These are phyloP conservation scores for Trichoderma lentiforme DNA, from an alignment of 2,329 filamentous ascomycete species.

Conservation along the genomic window DNA sequence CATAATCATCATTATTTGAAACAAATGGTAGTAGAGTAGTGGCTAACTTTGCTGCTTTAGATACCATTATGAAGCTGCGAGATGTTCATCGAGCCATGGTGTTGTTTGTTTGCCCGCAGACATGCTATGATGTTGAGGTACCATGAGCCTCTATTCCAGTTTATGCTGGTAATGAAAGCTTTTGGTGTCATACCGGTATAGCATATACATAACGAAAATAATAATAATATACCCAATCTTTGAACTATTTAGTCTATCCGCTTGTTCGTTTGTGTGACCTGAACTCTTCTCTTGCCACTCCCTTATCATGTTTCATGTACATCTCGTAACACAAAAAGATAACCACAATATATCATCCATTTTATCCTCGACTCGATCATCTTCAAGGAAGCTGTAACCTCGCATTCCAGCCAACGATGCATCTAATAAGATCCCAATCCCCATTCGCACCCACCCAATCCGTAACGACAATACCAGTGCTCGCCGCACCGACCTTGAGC, in stretches of 20 bases:
- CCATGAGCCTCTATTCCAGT: neutral
- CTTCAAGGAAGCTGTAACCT: slow-evolving; percentile 46
- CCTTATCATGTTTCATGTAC: neutral
- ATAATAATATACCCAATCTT: neutral
- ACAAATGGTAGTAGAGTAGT: neutral
- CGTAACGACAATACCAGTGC: slow-evolving; percentile 83
- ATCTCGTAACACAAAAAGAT: neutral
- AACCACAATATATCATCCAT: neutral
- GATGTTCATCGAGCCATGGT: neutral
- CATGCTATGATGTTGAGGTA: neutral
- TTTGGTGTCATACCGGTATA: neutral
- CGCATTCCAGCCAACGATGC: slow-evolving; percentile 89
- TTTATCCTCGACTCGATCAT: neutral
- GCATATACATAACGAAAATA: neutral
- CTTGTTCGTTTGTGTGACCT: neutral
- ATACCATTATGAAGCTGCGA: neutral
- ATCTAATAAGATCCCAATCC: slow-evolving; percentile 86
- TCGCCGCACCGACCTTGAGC: slow-evolving; percentile 62
- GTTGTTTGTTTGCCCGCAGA: neutral
- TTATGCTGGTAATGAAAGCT: neutral
- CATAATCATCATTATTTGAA: slow-evolving; percentile 11
- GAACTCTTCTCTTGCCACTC: neutral
- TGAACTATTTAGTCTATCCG: neutral
- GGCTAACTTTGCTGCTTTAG: neutral
- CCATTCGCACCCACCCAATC: slow-evolving; percentile 87